A percentile compares a stretch with the other conserved stretches of the same genome.
Conservation (phyloP, 805 yeast genomes). For the Saccharomycopsis sp. region DNA sequence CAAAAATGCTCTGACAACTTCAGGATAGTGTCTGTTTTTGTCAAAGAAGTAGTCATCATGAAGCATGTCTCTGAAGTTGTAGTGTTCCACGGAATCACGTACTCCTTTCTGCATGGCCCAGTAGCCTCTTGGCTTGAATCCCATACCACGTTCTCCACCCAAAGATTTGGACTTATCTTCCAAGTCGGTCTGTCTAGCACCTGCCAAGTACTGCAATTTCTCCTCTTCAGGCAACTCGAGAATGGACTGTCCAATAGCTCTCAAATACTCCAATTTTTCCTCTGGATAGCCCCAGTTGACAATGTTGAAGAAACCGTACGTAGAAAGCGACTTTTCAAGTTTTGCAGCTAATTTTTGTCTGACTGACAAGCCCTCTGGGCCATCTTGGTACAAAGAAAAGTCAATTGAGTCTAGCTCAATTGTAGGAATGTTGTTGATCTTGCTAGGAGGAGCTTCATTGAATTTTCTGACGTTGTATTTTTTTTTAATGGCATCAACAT, state of each 20-base stretch:
- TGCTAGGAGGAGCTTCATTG: conserved; percentile 5
- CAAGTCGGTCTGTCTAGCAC: conserved; percentile 29
- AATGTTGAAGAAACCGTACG: conserved; percentile 36
- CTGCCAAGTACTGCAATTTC: conserved; percentile 27
- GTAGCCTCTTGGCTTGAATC: conserved; percentile 38
- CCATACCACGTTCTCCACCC: conserved; percentile 37
- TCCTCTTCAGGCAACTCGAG: conserved; percentile 28
- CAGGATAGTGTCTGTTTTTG: conserved; percentile 32
- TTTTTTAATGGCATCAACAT: background rate
- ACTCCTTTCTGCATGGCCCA: conserved; percentile 36
- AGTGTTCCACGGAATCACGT: conserved; percentile 34
- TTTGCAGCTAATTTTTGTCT: conserved; percentile 32
- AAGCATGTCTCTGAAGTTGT: conserved; percentile 31
- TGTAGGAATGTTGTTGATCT: background rate
- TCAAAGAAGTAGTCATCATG: conserved; percentile 19
- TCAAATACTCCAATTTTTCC: conserved; percentile 25
- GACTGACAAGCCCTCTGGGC: conserved; percentile 28
- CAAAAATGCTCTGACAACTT: conserved; percentile 32
- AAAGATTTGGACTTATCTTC: conserved; percentile 25
- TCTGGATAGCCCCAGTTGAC: conserved; percentile 22
- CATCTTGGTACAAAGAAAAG: conserved; percentile 31
- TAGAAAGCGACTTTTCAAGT: conserved; percentile 34
- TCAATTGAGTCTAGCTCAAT: conserved; percentile 28
- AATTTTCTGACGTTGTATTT: conserved; percentile 7
- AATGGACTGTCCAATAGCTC: conserved; percentile 26